A percentile compares a stretch with the other conserved stretches of the same genome.
These are phyloP conservation scores for Yarrowia divulgata DNA, from an alignment of 805 yeast species.

Conservation along the genomic window DNA sequence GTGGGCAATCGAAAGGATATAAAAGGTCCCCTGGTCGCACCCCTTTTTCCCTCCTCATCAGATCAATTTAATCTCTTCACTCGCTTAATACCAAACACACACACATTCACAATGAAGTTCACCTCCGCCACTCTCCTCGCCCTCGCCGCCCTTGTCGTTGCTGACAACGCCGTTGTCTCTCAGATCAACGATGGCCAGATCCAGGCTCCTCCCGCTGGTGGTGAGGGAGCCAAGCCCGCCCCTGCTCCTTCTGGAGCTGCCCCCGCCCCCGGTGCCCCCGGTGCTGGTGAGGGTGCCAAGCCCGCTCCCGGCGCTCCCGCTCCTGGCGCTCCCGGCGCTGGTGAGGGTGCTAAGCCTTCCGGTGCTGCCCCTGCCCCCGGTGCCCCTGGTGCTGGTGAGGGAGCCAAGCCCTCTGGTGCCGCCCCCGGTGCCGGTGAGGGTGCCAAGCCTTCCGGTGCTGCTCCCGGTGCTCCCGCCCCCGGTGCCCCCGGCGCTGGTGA, in stretches of 20 bases:
- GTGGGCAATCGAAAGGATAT: background rate
- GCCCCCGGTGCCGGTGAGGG: no score
- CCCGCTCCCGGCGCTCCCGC: no score
- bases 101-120: constrained; percentile 33
- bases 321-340: no score
- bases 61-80: constrained; percentile 27
- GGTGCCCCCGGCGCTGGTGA: no score
- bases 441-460: no score
- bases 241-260: constrained; percentile 14
- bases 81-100: constrained; percentile 30
- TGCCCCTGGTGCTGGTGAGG: no score
- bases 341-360: no score
- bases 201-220: constrained; percentile 35
- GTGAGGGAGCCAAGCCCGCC: constrained; percentile 32
- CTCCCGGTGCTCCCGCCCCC: no score
- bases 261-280: background rate
- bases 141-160: constrained; percentile 34
- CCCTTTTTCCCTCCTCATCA: constrained; percentile 7
- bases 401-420: no score
- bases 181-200: constrained; percentile 35
- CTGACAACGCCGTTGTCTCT: constrained; percentile 24
- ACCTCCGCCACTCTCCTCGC: constrained; percentile 30
- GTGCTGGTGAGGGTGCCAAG: no score
- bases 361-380: no score
- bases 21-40: constrained; percentile 13